These are phyloP conservation scores for Didymella exigua DNA, from an alignment of 2,329 filamentous ascomycete species.

Conservation along the genomic window DNA sequence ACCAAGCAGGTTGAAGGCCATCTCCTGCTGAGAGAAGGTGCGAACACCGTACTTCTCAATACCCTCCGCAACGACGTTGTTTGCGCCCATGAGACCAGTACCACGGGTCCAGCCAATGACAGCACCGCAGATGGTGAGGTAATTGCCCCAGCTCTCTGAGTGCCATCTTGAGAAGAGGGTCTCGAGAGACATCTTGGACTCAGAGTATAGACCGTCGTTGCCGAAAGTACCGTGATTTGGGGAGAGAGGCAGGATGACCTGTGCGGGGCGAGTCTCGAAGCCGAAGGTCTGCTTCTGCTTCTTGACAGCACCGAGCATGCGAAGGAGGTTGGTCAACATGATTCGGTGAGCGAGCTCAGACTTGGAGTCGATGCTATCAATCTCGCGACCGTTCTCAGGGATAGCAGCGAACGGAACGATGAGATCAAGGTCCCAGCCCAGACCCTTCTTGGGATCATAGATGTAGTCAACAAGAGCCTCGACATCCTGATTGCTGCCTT, in stretches of 20 bases:
- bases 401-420: slow-evolving; percentile 97
- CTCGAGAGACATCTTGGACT: slow-evolving; percentile 96
- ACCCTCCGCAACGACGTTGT: slow-evolving; percentile 96
- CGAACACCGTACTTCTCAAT: slow-evolving; percentile 96
- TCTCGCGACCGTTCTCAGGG: slow-evolving; percentile 95
- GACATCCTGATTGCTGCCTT: slow-evolving; percentile 97
- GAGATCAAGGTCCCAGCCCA: slow-evolving; percentile 97
- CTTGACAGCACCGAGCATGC: slow-evolving; percentile 90
- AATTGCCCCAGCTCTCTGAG: slow-evolving; percentile 95
- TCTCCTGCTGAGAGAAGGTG: slow-evolving; percentile 98
- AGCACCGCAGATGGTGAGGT: slow-evolving; percentile 96
- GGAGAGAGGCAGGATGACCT: slow-evolving; percentile 93
- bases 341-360: slow-evolving; percentile 98
- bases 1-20: slow-evolving; percentile 98
- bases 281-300: slow-evolving; percentile 83
- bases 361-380: slow-evolving; percentile 94
- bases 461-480: slow-evolving; percentile 95
- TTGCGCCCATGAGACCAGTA: slow-evolving; percentile 95
- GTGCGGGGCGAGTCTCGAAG: slow-evolving; percentile 93
- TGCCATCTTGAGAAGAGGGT: slow-evolving; percentile 99
- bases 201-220: slow-evolving; percentile 96
- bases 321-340: slow-evolving; percentile 96
- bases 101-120: slow-evolving; percentile 99
- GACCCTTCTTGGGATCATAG: slow-evolving; percentile 92
- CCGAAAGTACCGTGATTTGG: slow-evolving; percentile 99